Base-by-base conservation (phyloP, 805 yeast genomes). In the Kluyveromyces siamensis region DNA sequence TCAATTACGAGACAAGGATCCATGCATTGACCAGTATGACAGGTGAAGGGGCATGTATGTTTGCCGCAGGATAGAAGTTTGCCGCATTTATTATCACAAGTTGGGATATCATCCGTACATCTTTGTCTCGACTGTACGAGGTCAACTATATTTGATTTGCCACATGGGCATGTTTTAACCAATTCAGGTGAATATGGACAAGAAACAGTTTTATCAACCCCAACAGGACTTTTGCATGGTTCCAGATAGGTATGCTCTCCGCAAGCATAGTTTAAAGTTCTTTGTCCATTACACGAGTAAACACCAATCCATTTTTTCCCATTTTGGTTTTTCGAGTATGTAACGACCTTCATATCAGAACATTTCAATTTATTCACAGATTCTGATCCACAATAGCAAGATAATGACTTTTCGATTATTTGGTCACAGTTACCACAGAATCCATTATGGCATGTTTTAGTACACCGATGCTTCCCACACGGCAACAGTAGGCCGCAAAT, bases 61-160 rank as follows among this genome's bases (percentile, higher is more conserved):
- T 76, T 91, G 1, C 96, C 96, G 70, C 96, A 89, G 0, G 72
- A 64, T 38, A 87, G 63, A 8, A 49, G 46, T 62, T 84, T 85
- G 5, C 74, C 82, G 65, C 97, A 89, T 0, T 66, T 65, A 3
- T 72, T 58, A 7, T 73, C 80, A 68, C 97, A 89, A 9, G 82
- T 79, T 4, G 96, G 93, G 37, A 88, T 73, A 1, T 88, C 84
- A 53, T 87, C 96, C 1, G 84, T 72, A 66, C 97, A 89, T 30
- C 72, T 66, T 0, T 55, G 56, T 53, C 96, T 74, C 11, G 67
- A 63, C 8, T 61, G 53, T 8, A 65, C 67, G 13, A 75, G 50
- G 1, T 70, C 70, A 1, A 60, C 60, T 9, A 83, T 70, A 5
- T 60, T 55, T 2, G 80, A 74, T 58, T 83, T 81, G 1, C 96